phyloP scores from a whole-genome alignment of 768 basidiomycete species.

The Podaxis sp. region DNA sequence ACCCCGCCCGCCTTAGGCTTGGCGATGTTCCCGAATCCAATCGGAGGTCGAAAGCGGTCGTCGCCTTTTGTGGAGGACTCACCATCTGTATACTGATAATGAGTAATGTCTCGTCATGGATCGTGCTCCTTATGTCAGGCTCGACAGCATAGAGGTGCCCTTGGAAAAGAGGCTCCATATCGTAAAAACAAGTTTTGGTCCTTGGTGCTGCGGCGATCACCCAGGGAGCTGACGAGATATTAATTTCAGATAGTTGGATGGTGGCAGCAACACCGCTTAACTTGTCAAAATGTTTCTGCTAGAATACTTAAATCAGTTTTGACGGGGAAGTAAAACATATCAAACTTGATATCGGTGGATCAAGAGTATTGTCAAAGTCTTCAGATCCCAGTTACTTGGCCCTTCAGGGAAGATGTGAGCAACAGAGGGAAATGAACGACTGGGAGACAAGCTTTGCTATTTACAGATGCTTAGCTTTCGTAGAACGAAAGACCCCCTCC shows the following conservation, averaged over 20 bases:
- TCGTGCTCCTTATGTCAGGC: neutral
- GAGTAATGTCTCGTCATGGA: neutral
- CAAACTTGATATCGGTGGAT: slow-evolving; percentile 4
- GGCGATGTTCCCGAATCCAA: neutral
- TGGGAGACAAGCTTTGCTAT: neutral
- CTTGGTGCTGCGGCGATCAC: neutral
- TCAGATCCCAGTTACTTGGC: neutral
- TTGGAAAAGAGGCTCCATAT: neutral
- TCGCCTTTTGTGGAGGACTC: neutral
- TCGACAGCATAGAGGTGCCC: neutral
- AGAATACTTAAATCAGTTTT: neutral
- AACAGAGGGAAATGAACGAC: neutral
- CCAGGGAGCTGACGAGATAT: neutral
- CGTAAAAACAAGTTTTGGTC: neutral
- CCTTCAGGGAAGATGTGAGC: neutral
- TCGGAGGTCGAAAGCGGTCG: neutral
- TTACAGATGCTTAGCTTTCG: neutral
- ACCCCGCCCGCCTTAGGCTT: neutral
- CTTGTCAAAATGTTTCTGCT: slow-evolving; percentile 5
- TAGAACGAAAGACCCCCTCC: neutral
- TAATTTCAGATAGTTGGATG: neutral
- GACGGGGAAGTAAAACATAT: neutral
- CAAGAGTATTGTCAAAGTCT: neutral
- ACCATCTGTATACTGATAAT: neutral
- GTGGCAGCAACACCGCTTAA: slow-evolving; percentile 1